Evolutionary conservation across 2,329 filamentous ascomycete genomes (phyloP).

Genomic region (Aspergillus sp.): DNA sequence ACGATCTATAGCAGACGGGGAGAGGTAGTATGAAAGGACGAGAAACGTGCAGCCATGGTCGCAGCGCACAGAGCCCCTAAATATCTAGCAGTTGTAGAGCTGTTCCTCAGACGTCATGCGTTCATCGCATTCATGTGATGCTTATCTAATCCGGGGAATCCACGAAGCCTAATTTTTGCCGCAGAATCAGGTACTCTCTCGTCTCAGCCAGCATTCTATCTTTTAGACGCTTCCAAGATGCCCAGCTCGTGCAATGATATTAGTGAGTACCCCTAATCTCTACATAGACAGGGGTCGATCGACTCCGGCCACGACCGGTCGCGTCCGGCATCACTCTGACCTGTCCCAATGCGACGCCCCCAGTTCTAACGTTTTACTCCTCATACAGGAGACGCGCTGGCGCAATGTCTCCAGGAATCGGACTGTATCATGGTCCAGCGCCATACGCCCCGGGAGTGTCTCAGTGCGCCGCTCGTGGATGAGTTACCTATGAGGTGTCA

Average conservation of each 20-base stretch:
- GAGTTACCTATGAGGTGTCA: constrained; percentile 84
- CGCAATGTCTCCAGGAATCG: constrained; percentile 90
- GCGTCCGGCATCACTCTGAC: not conserved
- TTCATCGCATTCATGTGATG: constrained; percentile 21
- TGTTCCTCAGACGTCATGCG: constrained; percentile 12
- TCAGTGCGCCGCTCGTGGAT: constrained; percentile 76
- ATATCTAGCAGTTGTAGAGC: not conserved
- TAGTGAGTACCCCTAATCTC: constrained; percentile 57
- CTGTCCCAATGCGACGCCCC: not conserved
- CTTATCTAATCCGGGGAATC: constrained; percentile 33
- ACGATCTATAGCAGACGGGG: not conserved
- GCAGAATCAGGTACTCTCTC: not conserved
- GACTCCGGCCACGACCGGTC: too few species aligned
- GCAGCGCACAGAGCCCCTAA: not conserved
- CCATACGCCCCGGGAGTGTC: constrained; percentile 81
- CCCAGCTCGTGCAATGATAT: constrained; percentile 96
- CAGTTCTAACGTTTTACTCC: constrained; percentile 17
- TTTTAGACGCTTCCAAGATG: constrained; percentile 57
- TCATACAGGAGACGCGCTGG: constrained; percentile 76
- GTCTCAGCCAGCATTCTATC: not conserved
- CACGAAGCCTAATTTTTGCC: constrained; percentile 13
- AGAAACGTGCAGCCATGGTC: not conserved
- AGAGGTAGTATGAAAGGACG: not conserved
- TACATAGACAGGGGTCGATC: not conserved
- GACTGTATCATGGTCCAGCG: constrained; percentile 95